Evolutionary conservation across 1,284 basidiomycete species (phyloP).

Genomic region (Sporisorium iseilematis-ciliati): DNA sequence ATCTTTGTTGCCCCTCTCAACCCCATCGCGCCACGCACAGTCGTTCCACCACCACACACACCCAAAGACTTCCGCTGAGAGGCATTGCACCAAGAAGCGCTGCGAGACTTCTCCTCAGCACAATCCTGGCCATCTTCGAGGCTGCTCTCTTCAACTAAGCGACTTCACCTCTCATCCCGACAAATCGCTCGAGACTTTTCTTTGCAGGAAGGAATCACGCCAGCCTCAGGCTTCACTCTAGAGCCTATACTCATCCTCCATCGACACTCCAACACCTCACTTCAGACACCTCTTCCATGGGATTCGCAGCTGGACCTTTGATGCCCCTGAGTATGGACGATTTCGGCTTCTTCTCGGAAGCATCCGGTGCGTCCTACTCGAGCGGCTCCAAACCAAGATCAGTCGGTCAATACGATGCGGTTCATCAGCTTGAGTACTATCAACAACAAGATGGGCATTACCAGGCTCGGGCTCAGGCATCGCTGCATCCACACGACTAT

Average conservation of each 20-base stretch:
- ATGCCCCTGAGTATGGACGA: constrained; percentile 38
- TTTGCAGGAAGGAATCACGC: neutral
- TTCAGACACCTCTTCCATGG: constrained; percentile 14
- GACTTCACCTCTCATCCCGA: too few relatives aligned
- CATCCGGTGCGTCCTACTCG: constrained; percentile 17
- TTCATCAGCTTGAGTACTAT: neutral
- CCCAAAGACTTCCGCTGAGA: too few relatives aligned
- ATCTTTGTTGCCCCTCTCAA: neutral
- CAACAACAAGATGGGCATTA: constrained; percentile 7
- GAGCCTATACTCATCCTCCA: too few relatives aligned
- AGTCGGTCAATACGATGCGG: constrained; percentile 6
- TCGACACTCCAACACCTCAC: neutral
- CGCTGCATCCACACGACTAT: neutral
- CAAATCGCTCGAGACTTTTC: neutral
- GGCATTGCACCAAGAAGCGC: too few relatives aligned
- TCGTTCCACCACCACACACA: too few relatives aligned
- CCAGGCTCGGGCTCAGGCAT: neutral
- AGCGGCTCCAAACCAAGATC: constrained; percentile 8
- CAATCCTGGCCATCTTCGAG: too few relatives aligned
- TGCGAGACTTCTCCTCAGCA: too few relatives aligned
- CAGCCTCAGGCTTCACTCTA: too few relatives aligned
- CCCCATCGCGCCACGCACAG: too few relatives aligned
- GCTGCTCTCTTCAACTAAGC: too few relatives aligned
- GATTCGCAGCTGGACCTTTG: constrained; percentile 14
- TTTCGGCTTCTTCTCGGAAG: constrained; percentile 43